These are phyloP conservation scores for Podaxis sp. DNA, from an alignment of 768 basidiomycete genomes.

Conservation along the genomic window DNA sequence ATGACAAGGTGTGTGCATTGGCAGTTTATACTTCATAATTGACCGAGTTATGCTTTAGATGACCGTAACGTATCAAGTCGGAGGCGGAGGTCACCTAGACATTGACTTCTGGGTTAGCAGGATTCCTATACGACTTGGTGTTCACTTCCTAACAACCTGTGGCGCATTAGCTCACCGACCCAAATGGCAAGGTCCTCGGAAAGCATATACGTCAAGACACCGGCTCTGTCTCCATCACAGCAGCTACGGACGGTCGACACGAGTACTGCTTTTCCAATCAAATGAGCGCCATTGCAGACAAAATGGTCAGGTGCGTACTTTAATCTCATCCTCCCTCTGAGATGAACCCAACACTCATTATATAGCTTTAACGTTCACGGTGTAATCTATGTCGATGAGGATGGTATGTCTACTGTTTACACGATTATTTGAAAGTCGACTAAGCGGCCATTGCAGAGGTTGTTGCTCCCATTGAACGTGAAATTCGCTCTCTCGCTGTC, in stretches of 20 bases:
- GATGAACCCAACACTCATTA: conserved; percentile 1
- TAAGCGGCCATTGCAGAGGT: conserved; percentile 42
- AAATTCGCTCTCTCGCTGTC: conserved; percentile 81
- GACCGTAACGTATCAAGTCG: conserved; percentile 99
- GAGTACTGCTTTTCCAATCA: conserved; percentile 99
- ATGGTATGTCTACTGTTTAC: conserved; percentile 47
- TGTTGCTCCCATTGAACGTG: conserved; percentile 93
- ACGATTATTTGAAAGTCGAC: not conserved
- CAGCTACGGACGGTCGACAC: conserved; percentile 80
- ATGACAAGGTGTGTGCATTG: conserved; percentile 69
- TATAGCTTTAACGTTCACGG: conserved; percentile 96
- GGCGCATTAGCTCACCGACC: conserved; percentile 68
- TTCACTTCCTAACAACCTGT: conserved; percentile 12
- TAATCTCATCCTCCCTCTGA: not conserved
- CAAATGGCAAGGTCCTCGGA: conserved; percentile 58
- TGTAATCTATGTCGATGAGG: conserved; percentile 88
- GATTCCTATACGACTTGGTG: not conserved
- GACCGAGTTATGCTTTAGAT: conserved; percentile 50
- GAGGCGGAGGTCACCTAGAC: conserved; percentile 93
- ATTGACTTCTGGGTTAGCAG: conserved; percentile 90
- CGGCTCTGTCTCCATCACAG: conserved; percentile 84
- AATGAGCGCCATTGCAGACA: conserved; percentile 96
- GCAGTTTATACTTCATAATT: not conserved
- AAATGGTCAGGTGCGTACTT: conserved; percentile 76
- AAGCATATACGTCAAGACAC: conserved; percentile 87